phyloP scores from a whole-genome alignment of 768 basidiomycete species.

The Kwoniella shandongensis region DNA sequence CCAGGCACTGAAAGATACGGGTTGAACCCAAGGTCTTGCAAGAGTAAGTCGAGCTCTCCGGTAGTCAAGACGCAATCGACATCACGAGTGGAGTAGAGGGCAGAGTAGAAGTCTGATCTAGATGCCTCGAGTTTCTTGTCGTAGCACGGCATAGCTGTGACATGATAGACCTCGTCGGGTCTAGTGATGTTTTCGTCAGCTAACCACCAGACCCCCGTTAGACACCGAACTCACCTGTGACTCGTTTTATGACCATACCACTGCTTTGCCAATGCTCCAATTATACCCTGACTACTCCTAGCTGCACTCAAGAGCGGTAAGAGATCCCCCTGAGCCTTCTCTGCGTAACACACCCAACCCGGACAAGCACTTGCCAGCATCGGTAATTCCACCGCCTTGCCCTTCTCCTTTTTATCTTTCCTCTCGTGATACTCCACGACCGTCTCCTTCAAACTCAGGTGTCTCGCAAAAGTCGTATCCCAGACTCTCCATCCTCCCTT shows the following conservation, averaged over 20 bases:
- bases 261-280: constrained; percentile 88
- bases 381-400: constrained; percentile 60
- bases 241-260: constrained; percentile 73
- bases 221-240: constrained; percentile 62
- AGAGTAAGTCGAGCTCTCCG: constrained; percentile 82
- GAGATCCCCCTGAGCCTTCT: constrained; percentile 94
- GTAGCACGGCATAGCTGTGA: constrained; percentile 98
- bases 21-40: constrained; percentile 79
- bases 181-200: constrained; percentile 55
- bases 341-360: constrained; percentile 98
- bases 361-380: constrained; percentile 97
- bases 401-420: constrained; percentile 51
- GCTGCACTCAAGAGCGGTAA: constrained; percentile 82
- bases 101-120: constrained; percentile 77
- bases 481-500: constrained; percentile 60
- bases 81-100: constrained; percentile 77
- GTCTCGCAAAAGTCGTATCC: constrained; percentile 92
- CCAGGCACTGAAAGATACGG: constrained; percentile 62
- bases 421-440: constrained; percentile 77
- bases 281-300: constrained; percentile 90
- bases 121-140: constrained; percentile 99
- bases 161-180: constrained; percentile 87
- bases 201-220: background rate
- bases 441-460: constrained; percentile 79
- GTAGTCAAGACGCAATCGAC: constrained; percentile 98